These are phyloP conservation scores for Cyberlindnera galapagoensis DNA, from an alignment of 805 yeast genomes.

Conservation along the genomic window DNA sequence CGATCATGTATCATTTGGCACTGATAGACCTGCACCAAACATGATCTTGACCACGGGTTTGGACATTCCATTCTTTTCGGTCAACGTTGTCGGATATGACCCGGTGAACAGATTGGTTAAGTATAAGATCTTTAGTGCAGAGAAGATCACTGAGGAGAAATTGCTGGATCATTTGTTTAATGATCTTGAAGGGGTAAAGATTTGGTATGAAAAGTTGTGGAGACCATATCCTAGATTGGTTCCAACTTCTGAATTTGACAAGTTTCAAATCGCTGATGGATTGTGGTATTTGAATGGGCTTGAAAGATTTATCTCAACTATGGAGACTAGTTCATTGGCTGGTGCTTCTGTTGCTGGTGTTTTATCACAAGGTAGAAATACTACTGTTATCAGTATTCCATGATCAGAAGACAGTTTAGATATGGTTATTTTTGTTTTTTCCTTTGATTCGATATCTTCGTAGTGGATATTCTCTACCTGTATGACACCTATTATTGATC, in stretches of 20 bases:
- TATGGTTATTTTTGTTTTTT: too few species aligned
- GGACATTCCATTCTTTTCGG: slow-evolving; percentile 27
- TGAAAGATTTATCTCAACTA: slow-evolving; percentile 42
- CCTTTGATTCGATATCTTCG: too few species aligned
- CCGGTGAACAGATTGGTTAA: slow-evolving; percentile 26
- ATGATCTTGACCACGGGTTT: slow-evolving; percentile 22
- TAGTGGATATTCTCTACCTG: too few species aligned
- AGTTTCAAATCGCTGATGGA: slow-evolving; percentile 25
- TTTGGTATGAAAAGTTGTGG: slow-evolving; percentile 34
- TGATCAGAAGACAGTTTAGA: too few species aligned
- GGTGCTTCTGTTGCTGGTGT: slow-evolving; percentile 45
- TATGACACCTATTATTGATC: too few species aligned
- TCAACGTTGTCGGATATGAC: slow-evolving; percentile 26
- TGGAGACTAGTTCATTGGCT: slow-evolving; percentile 45
- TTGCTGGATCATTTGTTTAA: slow-evolving; percentile 17
- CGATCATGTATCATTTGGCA: slow-evolving; percentile 17
- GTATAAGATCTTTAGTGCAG: slow-evolving; percentile 37
- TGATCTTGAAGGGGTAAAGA: slow-evolving; percentile 16
- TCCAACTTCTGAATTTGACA: slow-evolving; percentile 25
- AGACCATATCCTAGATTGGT: slow-evolving; percentile 35
- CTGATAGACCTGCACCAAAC: slow-evolving; percentile 21
- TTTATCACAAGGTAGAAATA: slow-evolving; percentile 26
- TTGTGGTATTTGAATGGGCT: slow-evolving; percentile 40
- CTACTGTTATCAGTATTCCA: slow-evolving; percentile 13
- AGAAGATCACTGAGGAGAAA: slow-evolving; percentile 17